Base-by-base conservation (phyloP, 805 yeast genomes). In the Pichia kluyveri region DNA sequence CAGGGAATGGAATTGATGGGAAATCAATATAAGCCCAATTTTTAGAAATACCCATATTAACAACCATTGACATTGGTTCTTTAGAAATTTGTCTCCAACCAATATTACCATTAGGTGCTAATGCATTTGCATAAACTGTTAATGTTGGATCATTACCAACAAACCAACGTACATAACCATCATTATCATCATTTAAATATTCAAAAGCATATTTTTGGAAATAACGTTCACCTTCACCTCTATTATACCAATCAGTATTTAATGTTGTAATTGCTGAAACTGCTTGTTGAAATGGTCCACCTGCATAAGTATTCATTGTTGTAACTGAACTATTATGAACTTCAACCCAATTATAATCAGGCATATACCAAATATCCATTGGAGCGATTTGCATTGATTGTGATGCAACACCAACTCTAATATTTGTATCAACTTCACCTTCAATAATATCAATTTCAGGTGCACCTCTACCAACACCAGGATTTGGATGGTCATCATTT, bases 1-100 rank as follows among this genome's bases (percentile, higher is more conserved):
- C 77, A 2, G 99, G 99, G 77, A 91, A 91, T 42, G 68, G 67
- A 50, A 89, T 70, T 5, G 80, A 70, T 41, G 80, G 79, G 96
- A 96, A 91, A 68, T 89, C 91, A 52, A 91, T 91, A 65, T 86
- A 87, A 8, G 93, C 86, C 98, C 98, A 91, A 51, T 80, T 84
- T 59, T 82, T 84, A 15, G 97, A 90, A 46, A 91, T 69, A 72
- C 96, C 99, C 68, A 91, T 68, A 65, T 91, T 91, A 72, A 91
- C 60, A 54, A 91, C 68, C 51, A 91, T 75, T 2, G 95, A 76
- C 97, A 91, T 89, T 54, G 98, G 98, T 62, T 91, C 99, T 62
- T 84, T 83, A 23, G 93, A 73, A 30, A 91, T 76, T 54, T 77
- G 67, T 66, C 98, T 80, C 83, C 84, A 80, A 39, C 79, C 93